Base-by-base conservation (phyloP, 2,329 filamentous ascomycete genomes). In the Huntiella moniliformis region DNA sequence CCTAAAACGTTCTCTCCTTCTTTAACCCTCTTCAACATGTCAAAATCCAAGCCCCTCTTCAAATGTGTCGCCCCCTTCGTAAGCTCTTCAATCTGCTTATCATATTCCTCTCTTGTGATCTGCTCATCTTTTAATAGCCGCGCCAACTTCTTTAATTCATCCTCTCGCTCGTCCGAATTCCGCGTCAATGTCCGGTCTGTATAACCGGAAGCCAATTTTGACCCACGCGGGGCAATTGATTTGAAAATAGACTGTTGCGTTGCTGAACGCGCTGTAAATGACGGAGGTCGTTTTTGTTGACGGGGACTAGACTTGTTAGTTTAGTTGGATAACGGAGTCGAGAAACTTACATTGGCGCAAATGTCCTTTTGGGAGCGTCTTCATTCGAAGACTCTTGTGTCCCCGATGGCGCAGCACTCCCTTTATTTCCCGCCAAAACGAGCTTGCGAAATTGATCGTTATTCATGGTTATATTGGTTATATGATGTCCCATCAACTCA, bases 371-470 rank as follows among this genome's bases (percentile, higher is more conserved):
- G 2, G 31, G 12, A 3, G 7, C 38, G 3, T 28, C 7, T 10
- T 28, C 22, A 28, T 28, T 28, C 6, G 10, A 2, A 10, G 6
- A 8, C 22, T 28, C 22, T 10, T 8, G 2, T 2, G 22, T 7
- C 6, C 22, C 2, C 10, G 22, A 28, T 5, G 40, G 39, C 22
- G 38, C 17, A 39, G 38, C 17, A 22, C 15, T 18, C 17, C 16
- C 17, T 18, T 12, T 18, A 17, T 7, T 18, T 3, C 15, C 38
- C 22, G 61, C 60, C 39, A 77, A 67, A 16, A 94, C 62, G 5
- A 96, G 71, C 52, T 81, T 80, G 46, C 91, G 80, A 57, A 98
- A 98, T 56, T 95, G 84, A 38, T 86, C 76, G 68, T 96, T 96
- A 60, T 96, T 93, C 91, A 98, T 96, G 34, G 38, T 33, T 22